These are phyloP conservation scores for Hygrophila difformis DNA, from an alignment of 257 asterid species.

Conservation along the genomic window DNA sequence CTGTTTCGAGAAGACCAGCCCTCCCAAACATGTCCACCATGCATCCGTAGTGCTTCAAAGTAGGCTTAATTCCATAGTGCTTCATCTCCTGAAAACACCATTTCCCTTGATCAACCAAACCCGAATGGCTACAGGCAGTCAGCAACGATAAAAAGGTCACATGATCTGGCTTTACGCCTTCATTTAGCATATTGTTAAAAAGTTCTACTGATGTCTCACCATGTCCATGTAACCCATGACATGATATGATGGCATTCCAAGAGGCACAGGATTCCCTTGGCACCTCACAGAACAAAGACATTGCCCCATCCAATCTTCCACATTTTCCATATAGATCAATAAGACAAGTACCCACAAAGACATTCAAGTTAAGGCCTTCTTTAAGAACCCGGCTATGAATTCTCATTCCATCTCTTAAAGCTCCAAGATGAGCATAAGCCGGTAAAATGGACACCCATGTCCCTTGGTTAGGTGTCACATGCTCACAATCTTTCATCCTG, in stretches of 20 bases:
- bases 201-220: constrained; percentile 49
- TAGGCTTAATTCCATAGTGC: constrained; percentile 46
- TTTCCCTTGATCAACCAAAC: constrained; percentile 59
- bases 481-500: constrained; percentile 33
- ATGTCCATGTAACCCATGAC: constrained; percentile 75
- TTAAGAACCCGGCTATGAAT: constrained; percentile 51
- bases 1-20: constrained; percentile 51
- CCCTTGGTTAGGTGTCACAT: constrained; percentile 8
- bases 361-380: constrained; percentile 37
- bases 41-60: constrained; percentile 56
- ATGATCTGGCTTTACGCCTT: constrained; percentile 55
- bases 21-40: constrained; percentile 73
- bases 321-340: constrained; percentile 77
- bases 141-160: constrained; percentile 65
- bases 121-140: constrained; percentile 75
- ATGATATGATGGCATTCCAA: constrained; percentile 66
- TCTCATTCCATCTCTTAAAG: constrained; percentile 57
- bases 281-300: constrained; percentile 46
- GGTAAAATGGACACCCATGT: constrained; percentile 6
- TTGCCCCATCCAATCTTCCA: constrained; percentile 53
- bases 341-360: constrained; percentile 65
- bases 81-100: constrained; percentile 53
- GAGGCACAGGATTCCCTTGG: constrained; percentile 37
- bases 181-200: constrained; percentile 47
- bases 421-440: constrained; percentile 35